phyloP scores from a whole-genome alignment of 257 asterid genomes.

The Solanum phureja region DNA sequence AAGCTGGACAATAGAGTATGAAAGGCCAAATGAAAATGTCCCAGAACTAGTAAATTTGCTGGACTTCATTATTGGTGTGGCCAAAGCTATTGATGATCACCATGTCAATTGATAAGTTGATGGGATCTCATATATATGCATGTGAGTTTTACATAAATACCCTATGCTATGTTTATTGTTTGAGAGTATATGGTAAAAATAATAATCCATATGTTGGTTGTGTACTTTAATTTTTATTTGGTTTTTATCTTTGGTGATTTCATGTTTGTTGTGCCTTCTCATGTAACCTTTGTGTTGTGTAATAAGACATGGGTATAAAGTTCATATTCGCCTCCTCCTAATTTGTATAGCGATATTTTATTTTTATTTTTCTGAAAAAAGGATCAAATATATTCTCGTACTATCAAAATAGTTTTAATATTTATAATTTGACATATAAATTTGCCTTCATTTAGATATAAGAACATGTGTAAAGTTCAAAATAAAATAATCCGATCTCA shows the following conservation, averaged over 20 bases:
- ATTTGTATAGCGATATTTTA: too few species aligned
- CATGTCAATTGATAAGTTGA: neutral
- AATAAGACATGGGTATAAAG: too few species aligned
- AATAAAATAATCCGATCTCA: too few species aligned
- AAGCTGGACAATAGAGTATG: neutral
- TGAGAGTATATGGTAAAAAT: neutral
- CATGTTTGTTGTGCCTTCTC: neutral
- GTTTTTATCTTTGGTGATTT: neutral
- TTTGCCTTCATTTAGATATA: too few species aligned
- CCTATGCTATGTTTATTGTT: neutral
- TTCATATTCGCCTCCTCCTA: too few species aligned
- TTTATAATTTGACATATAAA: too few species aligned
- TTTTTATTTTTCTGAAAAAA: too few species aligned
- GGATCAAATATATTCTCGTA: too few species aligned
- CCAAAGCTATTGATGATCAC: neutral
- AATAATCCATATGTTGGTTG: neutral
- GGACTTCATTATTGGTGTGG: neutral
- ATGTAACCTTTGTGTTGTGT: too few species aligned
- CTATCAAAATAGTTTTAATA: too few species aligned
- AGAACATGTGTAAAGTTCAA: too few species aligned
- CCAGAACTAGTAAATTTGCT: neutral
- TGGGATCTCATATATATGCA: neutral
- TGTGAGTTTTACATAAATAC: neutral
- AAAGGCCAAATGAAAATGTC: neutral
- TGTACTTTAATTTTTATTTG: neutral